These are phyloP conservation scores for Candolleomyces eurysporus DNA, from an alignment of 768 basidiomycete species.

Conservation along the genomic window DNA sequence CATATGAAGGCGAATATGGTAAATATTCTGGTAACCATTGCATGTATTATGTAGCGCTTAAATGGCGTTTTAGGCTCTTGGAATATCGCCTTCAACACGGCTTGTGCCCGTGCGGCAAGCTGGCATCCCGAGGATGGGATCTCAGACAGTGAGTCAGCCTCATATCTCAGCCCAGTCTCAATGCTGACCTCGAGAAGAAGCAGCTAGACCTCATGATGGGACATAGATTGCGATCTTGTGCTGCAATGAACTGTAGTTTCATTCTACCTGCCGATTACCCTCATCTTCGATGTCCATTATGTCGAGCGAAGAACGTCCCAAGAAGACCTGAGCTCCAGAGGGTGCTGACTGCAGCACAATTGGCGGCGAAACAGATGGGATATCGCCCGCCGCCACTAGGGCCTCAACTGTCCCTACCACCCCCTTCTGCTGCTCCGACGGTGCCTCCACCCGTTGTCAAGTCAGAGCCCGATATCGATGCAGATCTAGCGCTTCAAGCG, in stretches of 20 bases:
- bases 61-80: too few relatives aligned
- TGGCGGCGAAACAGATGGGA: background rate
- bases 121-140: too few relatives aligned
- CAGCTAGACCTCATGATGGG: background rate
- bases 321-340: conserved; percentile 1
- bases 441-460: background rate
- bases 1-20: too few relatives aligned
- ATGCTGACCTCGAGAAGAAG: too few relatives aligned
- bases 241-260: background rate
- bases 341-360: background rate
- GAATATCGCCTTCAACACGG: too few relatives aligned
- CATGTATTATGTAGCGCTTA: too few relatives aligned
- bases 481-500: conserved; percentile 1
- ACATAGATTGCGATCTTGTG: background rate
- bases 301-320: conserved; percentile 4
- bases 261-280: conserved; percentile 3
- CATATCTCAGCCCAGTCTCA: too few relatives aligned
- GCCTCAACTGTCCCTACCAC: background rate
- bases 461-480: conserved; percentile 1
- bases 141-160: too few relatives aligned
- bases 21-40: too few relatives aligned
- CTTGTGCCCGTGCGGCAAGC: too few relatives aligned
- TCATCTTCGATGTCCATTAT: conserved; percentile 5
- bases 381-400: background rate
- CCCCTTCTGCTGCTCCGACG: background rate